Conservation (phyloP, 441 rosid species). For the Mallotus japonicus region DNA sequence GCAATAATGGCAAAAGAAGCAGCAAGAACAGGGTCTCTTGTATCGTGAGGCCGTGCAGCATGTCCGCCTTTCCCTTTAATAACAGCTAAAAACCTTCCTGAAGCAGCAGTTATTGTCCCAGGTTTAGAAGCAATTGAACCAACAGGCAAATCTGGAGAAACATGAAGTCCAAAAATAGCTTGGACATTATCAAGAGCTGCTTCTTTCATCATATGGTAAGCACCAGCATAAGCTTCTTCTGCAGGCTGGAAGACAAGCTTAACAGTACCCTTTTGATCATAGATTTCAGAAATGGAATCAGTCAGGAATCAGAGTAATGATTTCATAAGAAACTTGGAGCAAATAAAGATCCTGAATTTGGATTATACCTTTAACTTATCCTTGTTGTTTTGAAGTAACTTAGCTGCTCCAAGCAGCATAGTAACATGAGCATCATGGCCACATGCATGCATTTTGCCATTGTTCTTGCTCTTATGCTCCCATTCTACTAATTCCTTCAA, state of each 20-base stretch:
- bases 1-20: conserved; percentile 63
- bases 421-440: conserved; percentile 53
- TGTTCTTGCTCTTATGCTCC: conserved; percentile 39
- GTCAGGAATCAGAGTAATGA: background rate
- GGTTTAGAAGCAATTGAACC: conserved; percentile 62
- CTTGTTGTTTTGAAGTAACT: conserved; percentile 34
- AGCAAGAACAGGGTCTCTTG: conserved; percentile 67
- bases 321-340: background rate
- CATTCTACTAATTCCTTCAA: conserved; percentile 45
- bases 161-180: conserved; percentile 66
- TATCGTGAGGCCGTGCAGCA: conserved; percentile 53
- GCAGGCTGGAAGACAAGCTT: conserved; percentile 86
- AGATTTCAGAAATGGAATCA: background rate
- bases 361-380: conserved; percentile 35
- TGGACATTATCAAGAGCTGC: conserved; percentile 56
- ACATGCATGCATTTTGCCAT: conserved; percentile 59
- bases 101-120: conserved; percentile 64
- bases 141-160: conserved; percentile 46
- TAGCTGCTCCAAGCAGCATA: conserved; percentile 58
- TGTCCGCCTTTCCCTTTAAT: conserved; percentile 65
- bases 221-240: conserved; percentile 71
- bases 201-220: conserved; percentile 67
- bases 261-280: conserved; percentile 52
- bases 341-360: background rate
- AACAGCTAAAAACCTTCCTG: conserved; percentile 48